Conservation (phyloP, 495 filamentous ascomycete species). For the Penicillium argentinense region DNA sequence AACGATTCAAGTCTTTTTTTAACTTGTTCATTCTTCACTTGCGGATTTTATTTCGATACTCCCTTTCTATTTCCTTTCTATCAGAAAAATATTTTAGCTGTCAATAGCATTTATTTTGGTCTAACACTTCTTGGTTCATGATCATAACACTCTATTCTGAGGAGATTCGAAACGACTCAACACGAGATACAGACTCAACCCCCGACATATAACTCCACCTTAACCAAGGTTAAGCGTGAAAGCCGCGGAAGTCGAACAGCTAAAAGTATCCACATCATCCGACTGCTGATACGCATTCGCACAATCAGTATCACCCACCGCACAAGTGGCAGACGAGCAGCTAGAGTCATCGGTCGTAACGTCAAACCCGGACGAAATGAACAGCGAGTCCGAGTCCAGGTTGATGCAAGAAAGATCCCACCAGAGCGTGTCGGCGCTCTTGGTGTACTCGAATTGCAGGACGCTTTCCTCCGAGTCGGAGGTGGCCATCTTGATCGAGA, state of each 20-base stretch:
- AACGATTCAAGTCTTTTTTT: too few relatives aligned
- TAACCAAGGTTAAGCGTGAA: constrained; percentile 27
- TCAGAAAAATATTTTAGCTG: background rate
- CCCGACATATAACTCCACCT: background rate
- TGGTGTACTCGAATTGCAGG: constrained; percentile 49
- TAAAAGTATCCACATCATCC: constrained; percentile 31
- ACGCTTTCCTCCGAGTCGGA: constrained; percentile 20
- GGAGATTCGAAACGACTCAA: background rate
- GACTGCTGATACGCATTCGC: constrained; percentile 34
- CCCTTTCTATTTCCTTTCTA: constrained; percentile 4
- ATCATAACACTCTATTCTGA: too few relatives aligned
- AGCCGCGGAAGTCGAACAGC: constrained; percentile 20
- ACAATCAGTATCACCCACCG: constrained; percentile 34
- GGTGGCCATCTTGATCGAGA: constrained; percentile 46
- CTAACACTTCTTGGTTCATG: background rate
- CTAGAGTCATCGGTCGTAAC: constrained; percentile 29
- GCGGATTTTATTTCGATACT: constrained; percentile 7
- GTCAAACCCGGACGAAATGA: constrained; percentile 34
- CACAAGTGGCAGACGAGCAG: constrained; percentile 30
- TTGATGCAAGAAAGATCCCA: constrained; percentile 49
- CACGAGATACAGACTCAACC: too few relatives aligned
- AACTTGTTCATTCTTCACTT: too few relatives aligned
- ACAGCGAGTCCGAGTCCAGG: constrained; percentile 26
- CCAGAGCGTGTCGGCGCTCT: constrained; percentile 36
- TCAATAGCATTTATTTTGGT: background rate